Percentiles rank a stretch among this genome's conserved stretches.
Conservation (phyloP, 2,329 filamentous ascomycete genomes). For the Emmonsiellopsis sp. region DNA sequence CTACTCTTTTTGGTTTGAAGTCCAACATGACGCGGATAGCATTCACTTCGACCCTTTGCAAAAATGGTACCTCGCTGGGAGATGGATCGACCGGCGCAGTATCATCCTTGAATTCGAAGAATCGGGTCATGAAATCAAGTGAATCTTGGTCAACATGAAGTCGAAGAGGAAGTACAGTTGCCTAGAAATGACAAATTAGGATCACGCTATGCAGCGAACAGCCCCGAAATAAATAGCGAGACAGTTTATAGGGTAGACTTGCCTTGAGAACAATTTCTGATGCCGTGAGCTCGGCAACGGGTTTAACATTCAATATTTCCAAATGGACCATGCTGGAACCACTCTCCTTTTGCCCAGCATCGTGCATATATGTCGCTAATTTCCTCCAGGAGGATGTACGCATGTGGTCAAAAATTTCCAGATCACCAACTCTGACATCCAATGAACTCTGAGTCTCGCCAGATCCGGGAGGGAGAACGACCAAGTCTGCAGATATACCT, state of each 20-base stretch:
- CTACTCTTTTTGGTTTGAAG: constrained; percentile 97
- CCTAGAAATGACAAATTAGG: constrained; percentile 28
- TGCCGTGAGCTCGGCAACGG: constrained; percentile 71
- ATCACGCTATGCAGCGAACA: not conserved
- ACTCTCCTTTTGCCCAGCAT: constrained; percentile 76
- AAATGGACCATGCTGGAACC: constrained; percentile 83
- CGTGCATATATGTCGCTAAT: constrained; percentile 87
- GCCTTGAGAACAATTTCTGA: constrained; percentile 79
- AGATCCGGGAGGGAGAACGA: constrained; percentile 65
- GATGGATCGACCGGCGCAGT: constrained; percentile 34
- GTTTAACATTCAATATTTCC: constrained; percentile 79
- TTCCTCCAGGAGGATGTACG: constrained; percentile 97
- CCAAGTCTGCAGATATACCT: constrained; percentile 71
- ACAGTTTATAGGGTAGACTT: constrained; percentile 11
- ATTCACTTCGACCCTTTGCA: constrained; percentile 82
- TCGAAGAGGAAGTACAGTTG: constrained; percentile 69
- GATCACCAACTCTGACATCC: constrained; percentile 68
- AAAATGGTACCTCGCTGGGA: constrained; percentile 67
- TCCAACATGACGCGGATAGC: constrained; percentile 77
- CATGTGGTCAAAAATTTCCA: constrained; percentile 90
- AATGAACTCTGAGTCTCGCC: constrained; percentile 82
- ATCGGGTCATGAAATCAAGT: constrained; percentile 89
- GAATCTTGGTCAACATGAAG: constrained; percentile 96
- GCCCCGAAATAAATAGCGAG: not conserved
- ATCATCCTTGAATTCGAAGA: constrained; percentile 96